Conservation (phyloP, 345 rosid genomes). For the Citrus sinensis region DVS_A1.0 CM039167.1:7987001-7987500, state of each 20-base stretch:
- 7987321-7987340: neutral
- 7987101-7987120: neutral
- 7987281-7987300: neutral
- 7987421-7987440: slow-evolving; percentile 1
- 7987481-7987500: neutral
- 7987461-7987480: neutral
- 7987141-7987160: too few species aligned
- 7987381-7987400: neutral
- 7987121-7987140: too few species aligned
- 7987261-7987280: neutral
- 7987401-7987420: neutral
- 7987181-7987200: too few species aligned
- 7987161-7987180: too few species aligned
- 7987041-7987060: slow-evolving; percentile 16
- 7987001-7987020: slow-evolving; percentile 35
- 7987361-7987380: neutral
- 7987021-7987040: slow-evolving; percentile 20
- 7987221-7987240: neutral
- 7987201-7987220: neutral
- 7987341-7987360: neutral
- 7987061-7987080: neutral
- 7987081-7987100: too few species aligned
- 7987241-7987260: neutral
- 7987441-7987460: neutral
- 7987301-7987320: neutral